A percentile compares a stretch with the other conserved stretches of the same genome.
phyloP scores from a whole-genome alignment of 352 stramenopile species.

The Hyphochytrium catenoides region DNA sequence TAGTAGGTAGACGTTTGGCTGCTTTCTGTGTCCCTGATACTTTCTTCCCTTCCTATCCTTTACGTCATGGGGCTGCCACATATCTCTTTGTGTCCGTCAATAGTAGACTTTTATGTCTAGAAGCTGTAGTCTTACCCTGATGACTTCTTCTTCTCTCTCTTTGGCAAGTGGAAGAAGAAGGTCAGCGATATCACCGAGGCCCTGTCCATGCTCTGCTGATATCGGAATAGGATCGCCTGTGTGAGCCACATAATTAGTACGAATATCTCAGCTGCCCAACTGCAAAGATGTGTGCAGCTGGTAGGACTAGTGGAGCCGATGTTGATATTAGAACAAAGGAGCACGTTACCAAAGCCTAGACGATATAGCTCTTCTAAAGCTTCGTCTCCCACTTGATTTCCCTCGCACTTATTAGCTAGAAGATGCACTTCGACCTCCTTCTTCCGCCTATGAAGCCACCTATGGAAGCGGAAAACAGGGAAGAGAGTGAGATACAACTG shows the following conservation, averaged over 20 bases:
- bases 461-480: no score
- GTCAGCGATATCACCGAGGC: slow-evolving; percentile 32
- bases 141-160: slow-evolving; percentile 24
- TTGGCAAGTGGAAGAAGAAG: slow-evolving; percentile 41
- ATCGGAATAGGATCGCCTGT: slow-evolving; percentile 20
- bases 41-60: no score
- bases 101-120: no score
- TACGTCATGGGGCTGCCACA: no score
- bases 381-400: slow-evolving; percentile 26
- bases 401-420: slow-evolving; percentile 49
- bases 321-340: no score
- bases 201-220: slow-evolving; percentile 46
- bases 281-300: slow-evolving; percentile 28
- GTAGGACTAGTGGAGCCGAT: slow-evolving; percentile 41
- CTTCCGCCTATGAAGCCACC: slow-evolving; percentile 35
- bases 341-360: no score
- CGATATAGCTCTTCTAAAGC: no score
- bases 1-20: no score
- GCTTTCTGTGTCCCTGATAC: no score
- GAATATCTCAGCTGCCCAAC: background rate
- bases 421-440: slow-evolving; percentile 26
- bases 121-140: no score
- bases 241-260: background rate
- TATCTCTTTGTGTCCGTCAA: no score
- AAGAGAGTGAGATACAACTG: no score